Evolutionary conservation across 1,284 basidiomycete species (phyloP).

Genomic region (Chalciporus piperatoides): DNA sequence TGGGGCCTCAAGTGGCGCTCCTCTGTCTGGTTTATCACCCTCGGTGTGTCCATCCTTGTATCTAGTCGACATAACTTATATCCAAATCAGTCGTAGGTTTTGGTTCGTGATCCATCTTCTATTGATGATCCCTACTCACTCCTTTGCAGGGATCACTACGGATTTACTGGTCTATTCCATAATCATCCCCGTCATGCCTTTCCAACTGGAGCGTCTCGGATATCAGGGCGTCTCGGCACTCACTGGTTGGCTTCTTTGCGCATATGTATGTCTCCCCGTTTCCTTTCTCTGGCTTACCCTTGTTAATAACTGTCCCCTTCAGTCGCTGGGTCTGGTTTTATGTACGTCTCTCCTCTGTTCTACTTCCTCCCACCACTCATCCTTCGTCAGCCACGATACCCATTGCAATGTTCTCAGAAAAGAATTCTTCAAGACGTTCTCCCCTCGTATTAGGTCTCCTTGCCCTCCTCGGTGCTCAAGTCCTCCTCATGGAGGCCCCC

Average conservation of each 20-base stretch:
- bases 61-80: slow-evolving; percentile 4
- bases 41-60: slow-evolving; percentile 25
- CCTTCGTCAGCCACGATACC: slow-evolving; percentile 59
- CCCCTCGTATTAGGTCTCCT: slow-evolving; percentile 61
- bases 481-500: slow-evolving; percentile 76
- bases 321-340: slow-evolving; percentile 49
- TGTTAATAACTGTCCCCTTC: slow-evolving; percentile 2
- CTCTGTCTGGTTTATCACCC: slow-evolving; percentile 50
- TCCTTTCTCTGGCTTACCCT: background rate
- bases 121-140: background rate
- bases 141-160: slow-evolving; percentile 50
- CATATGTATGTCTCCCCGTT: slow-evolving; percentile 42
- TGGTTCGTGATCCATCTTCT: slow-evolving; percentile 23
- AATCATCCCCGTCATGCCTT: slow-evolving; percentile 74
- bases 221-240: slow-evolving; percentile 53
- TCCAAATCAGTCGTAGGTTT: slow-evolving; percentile 33
- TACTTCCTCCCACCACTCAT: background rate
- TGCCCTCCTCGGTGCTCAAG: slow-evolving; percentile 53
- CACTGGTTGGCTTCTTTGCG: slow-evolving; percentile 68
- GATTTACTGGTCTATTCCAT: slow-evolving; percentile 68
- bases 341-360: slow-evolving; percentile 37
- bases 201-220: slow-evolving; percentile 56
- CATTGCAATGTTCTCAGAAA: slow-evolving; percentile 66
- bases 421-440: slow-evolving; percentile 47
- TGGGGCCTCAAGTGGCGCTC: slow-evolving; percentile 51